Evolutionary conservation across 1,284 basidiomycete species (phyloP).

Genomic region (Ustilago loliicola): DNA sequence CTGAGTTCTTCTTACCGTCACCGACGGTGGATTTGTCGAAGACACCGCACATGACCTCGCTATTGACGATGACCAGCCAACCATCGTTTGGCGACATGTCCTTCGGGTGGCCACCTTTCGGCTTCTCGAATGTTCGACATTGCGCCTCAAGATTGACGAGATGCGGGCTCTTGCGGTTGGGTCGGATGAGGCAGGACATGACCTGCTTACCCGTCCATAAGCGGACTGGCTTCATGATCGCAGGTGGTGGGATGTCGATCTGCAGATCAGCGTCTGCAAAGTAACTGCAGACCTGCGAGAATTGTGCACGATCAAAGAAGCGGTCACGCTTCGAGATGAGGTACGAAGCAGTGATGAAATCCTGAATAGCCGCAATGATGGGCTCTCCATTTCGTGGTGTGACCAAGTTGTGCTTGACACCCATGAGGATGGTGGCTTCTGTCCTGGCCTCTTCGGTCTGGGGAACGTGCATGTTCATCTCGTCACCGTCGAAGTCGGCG

Average conservation of each 20-base stretch:
- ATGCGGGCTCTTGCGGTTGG: constrained; percentile 82
- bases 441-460: constrained; percentile 99
- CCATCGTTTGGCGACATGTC: constrained; percentile 98
- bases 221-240: constrained; percentile 90
- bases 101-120: constrained; percentile 75
- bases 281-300: constrained; percentile 96
- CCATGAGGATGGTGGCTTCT: constrained; percentile 98
- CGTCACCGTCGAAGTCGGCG: constrained; percentile 99
- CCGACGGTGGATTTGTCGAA: constrained; percentile 99
- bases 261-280: constrained; percentile 90
- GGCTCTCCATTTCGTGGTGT: constrained; percentile 72
- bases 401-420: constrained; percentile 95
- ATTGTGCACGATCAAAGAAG: constrained; percentile 93
- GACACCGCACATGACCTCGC: constrained; percentile 98
- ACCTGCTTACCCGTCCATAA: constrained; percentile 99
- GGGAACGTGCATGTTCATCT: constrained; percentile 98
- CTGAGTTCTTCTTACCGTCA: constrained; percentile 98
- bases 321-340: constrained; percentile 92
- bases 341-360: constrained; percentile 78
- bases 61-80: constrained; percentile 96
- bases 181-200: constrained; percentile 95
- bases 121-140: constrained; percentile 92
- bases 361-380: constrained; percentile 69
- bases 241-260: constrained; percentile 94
- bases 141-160: constrained; percentile 94